Percentiles rank a stretch among this genome's conserved stretches.
Conservation (phyloP, 345 rosid genomes). For the Tarenaya hassleriana region DNA sequence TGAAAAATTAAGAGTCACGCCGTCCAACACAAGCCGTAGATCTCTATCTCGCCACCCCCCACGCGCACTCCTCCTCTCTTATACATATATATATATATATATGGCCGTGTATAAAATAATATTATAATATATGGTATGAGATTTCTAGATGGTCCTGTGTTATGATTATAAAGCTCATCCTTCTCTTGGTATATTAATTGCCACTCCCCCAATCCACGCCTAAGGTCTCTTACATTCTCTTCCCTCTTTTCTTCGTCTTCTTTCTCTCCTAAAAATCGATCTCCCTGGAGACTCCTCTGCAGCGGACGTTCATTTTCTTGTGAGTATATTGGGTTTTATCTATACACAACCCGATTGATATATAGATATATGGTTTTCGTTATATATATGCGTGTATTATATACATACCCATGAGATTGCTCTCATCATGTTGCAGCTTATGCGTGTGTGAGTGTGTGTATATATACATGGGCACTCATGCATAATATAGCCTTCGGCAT, state of each 20-base stretch:
- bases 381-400: no score
- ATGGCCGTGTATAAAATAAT: conserved; percentile 9
- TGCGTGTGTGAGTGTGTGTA: no score
- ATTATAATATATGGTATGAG: conserved; percentile 10
- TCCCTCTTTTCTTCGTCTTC: conserved; percentile 1
- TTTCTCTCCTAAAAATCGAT: not conserved
- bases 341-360: no score
- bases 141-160: conserved; percentile 25
- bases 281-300: no score
- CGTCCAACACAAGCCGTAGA: conserved; percentile 77
- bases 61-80: conserved; percentile 58
- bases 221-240: conserved; percentile 11
- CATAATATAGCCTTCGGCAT: no score
- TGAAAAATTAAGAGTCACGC: conserved; percentile 64
- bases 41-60: conserved; percentile 51
- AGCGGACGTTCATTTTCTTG: no score
- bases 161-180: conserved; percentile 17
- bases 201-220: conserved; percentile 14
- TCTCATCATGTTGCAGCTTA: no score
- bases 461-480: no score
- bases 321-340: no score
- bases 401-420: no score
- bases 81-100: conserved; percentile 22
- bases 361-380: no score
- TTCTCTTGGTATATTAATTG: conserved; percentile 14